These are phyloP conservation scores for Saposhnikovia divaricata DNA, from an alignment of 129 eudicot genomes.

Conservation along the genomic window DNA sequence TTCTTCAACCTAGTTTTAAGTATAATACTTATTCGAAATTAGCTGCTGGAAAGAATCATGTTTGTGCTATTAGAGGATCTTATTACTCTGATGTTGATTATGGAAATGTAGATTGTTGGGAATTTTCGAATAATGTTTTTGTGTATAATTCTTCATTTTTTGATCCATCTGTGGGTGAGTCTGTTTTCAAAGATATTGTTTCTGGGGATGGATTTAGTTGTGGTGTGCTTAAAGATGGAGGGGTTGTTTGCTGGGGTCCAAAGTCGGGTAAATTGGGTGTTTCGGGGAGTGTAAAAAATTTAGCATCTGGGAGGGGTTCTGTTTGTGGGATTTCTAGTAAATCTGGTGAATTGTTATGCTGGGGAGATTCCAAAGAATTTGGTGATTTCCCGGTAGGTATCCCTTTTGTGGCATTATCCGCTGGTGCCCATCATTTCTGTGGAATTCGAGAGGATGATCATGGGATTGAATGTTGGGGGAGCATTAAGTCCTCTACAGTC, in stretches of 20 bases:
- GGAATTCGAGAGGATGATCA: constrained; percentile 21
- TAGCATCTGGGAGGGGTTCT: constrained; percentile 11
- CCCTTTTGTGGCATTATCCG: constrained; percentile 16
- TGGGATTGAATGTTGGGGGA: constrained; percentile 19
- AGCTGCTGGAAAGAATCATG: constrained; percentile 17
- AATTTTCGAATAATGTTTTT: neutral
- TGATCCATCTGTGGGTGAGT: constrained; percentile 6
- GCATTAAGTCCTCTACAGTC: constrained; percentile 9
- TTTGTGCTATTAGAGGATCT: constrained; percentile 18
- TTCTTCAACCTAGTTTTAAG: constrained; percentile 3
- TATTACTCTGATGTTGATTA: constrained; percentile 6
- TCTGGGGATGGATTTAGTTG: constrained; percentile 18
- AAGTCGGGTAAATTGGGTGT: constrained; percentile 6
- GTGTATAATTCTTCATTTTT: constrained; percentile 5
- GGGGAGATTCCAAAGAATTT: constrained; percentile 15
- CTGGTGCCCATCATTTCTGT: constrained; percentile 11
- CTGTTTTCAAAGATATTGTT: constrained; percentile 7
- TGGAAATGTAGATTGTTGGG: constrained; percentile 19
- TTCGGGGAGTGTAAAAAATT: neutral
- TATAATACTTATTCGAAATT: constrained; percentile 3
- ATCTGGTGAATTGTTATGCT: constrained; percentile 13
- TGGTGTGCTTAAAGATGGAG: constrained; percentile 6
- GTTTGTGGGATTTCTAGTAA: constrained; percentile 16
- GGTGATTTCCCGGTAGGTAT: neutral
- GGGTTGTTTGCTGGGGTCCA: constrained; percentile 16